Percentiles rank a stretch among this genome's conserved stretches.
These are phyloP conservation scores for Calonectria pseudoreteaudii DNA, from an alignment of 2,329 filamentous ascomycete species.

Conservation along the genomic window DNA sequence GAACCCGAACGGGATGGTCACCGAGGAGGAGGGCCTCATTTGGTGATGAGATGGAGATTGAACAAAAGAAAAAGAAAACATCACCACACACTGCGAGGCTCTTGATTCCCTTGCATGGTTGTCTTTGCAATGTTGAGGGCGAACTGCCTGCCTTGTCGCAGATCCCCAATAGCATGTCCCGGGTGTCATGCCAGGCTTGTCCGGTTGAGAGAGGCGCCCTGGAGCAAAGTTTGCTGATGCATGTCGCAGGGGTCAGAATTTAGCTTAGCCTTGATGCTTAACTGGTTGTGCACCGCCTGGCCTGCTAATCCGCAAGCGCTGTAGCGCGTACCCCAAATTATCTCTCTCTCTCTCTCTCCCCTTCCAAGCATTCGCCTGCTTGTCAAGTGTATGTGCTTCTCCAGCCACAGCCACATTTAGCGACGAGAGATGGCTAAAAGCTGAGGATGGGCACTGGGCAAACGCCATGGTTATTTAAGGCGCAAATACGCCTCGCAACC, in stretches of 20 bases:
- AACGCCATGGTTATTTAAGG: not conserved
- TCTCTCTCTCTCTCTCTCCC: too few relatives aligned
- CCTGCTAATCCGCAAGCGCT: not conserved
- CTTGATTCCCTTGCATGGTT: not conserved
- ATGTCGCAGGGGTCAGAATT: not conserved
- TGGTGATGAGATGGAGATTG: too few relatives aligned
- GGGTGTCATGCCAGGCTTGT: not conserved
- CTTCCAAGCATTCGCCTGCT: not conserved
- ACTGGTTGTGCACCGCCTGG: not conserved
- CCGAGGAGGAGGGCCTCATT: not conserved
- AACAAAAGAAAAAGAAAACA: not conserved
- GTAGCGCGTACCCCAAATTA: not conserved
- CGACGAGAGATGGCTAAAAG: not conserved
- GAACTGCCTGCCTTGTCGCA: not conserved
- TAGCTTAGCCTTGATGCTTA: not conserved
- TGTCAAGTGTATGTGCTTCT: not conserved
- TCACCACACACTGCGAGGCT: not conserved
- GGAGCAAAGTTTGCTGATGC: not conserved
- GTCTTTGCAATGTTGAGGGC: not conserved
- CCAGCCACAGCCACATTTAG: not conserved
- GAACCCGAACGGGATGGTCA: not conserved
- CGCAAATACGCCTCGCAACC: too few relatives aligned
- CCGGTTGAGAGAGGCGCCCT: not conserved
- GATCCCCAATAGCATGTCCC: not conserved
- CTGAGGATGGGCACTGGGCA: not conserved